A percentile compares a stretch with the other conserved stretches of the same genome.
Evolutionary conservation across 768 basidiomycete genomes (phyloP).

Genomic region (Mycena amicta): DNA sequence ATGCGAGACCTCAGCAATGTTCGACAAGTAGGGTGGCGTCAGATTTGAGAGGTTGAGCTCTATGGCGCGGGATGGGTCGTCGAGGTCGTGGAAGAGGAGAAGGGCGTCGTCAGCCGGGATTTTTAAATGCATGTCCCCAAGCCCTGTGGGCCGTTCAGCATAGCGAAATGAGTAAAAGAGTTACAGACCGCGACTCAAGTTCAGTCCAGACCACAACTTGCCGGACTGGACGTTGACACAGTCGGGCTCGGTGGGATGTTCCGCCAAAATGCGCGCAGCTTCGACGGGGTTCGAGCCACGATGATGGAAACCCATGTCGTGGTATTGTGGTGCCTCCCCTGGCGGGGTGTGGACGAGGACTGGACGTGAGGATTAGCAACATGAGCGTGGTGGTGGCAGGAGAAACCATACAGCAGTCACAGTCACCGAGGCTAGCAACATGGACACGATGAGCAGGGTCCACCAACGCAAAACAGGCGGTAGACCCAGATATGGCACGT

Average conservation of each 20-base stretch:
- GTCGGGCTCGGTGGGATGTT: slow-evolving; percentile 18
- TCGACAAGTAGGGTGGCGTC: slow-evolving; percentile 23
- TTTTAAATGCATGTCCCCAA: slow-evolving; percentile 21
- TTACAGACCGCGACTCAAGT: slow-evolving; percentile 8
- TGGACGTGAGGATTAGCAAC: neutral
- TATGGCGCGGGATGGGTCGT: slow-evolving; percentile 6
- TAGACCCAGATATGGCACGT: slow-evolving; percentile 17
- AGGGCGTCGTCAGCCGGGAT: slow-evolving; percentile 12
- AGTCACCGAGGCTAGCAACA: slow-evolving; percentile 22
- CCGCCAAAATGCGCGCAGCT: slow-evolving; percentile 9
- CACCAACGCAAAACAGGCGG: slow-evolving; percentile 16
- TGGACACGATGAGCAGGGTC: slow-evolving; percentile 14
- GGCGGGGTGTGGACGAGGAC: neutral
- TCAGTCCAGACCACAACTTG: slow-evolving; percentile 8
- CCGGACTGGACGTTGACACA: slow-evolving; percentile 13
- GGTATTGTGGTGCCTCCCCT: neutral
- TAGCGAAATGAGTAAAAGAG: neutral
- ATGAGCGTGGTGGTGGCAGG: neutral
- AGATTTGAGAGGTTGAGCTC: slow-evolving; percentile 9
- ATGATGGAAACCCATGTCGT: slow-evolving; percentile 5
- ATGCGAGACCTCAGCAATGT: slow-evolving; percentile 17
- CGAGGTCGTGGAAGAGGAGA: slow-evolving; percentile 14
- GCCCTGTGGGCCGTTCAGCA: too few relatives aligned
- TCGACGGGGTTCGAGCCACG: slow-evolving; percentile 13
- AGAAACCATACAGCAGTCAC: slow-evolving; percentile 10